These are phyloP conservation scores for Eutrema japonicum DNA, from an alignment of 345 rosid genomes.

Conservation along the genomic window DNA sequence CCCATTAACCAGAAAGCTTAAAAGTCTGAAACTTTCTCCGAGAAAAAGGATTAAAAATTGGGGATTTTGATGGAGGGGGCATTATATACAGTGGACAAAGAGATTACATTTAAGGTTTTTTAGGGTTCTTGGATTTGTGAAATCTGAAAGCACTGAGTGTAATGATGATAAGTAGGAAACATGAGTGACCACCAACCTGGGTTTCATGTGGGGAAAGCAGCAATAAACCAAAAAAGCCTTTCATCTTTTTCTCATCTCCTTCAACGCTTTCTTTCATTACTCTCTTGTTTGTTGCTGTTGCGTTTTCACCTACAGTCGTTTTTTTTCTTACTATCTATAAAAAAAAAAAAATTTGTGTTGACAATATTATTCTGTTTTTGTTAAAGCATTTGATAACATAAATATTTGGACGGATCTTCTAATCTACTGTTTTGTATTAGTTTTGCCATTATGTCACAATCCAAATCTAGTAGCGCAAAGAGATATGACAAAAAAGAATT, in stretches of 20 bases:
- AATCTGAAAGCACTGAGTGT: constrained; percentile 40
- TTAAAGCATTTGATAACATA: background rate
- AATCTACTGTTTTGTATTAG: background rate
- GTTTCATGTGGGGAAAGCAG: constrained; percentile 35
- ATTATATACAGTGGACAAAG: constrained; percentile 26
- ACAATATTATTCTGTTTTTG: background rate
- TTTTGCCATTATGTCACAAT: background rate
- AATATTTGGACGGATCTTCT: background rate
- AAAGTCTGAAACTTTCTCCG: constrained; percentile 27
- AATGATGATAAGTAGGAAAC: constrained; percentile 40
- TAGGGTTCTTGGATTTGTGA: constrained; percentile 44
- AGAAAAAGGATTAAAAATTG: constrained; percentile 22
- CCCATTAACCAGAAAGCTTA: constrained; percentile 42
- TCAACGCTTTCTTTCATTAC: constrained; percentile 43
- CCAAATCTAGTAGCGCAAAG: background rate
- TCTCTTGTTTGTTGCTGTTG: constrained; percentile 24
- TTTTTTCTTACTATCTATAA: background rate
- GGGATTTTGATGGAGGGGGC: constrained; percentile 4
- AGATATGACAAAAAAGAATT: background rate
- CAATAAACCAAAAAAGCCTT: constrained; percentile 26
- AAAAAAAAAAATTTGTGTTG: background rate
- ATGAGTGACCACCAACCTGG: constrained; percentile 46
- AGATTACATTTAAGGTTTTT: constrained; percentile 31
- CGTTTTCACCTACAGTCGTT: background rate
- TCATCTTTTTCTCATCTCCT: constrained; percentile 31